phyloP scores from a whole-genome alignment of 2,329 filamentous ascomycete species.

The Ophiostoma novo-ulmi region DNA sequence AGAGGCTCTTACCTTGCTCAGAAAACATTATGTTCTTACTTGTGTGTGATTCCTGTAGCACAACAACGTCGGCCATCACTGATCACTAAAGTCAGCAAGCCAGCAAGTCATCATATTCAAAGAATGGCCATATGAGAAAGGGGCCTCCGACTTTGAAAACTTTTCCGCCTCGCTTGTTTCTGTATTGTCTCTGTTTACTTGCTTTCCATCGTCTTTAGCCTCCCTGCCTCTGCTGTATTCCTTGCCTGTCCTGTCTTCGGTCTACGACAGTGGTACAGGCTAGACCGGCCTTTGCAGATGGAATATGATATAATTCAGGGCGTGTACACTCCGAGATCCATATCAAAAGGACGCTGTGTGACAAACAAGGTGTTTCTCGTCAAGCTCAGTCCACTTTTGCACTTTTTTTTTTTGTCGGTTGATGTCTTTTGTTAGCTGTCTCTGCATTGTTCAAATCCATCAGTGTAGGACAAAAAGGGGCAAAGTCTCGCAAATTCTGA shows the following conservation, averaged over 20 bases:
- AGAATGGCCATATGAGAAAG: neutral
- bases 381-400: slow-evolving; percentile 1
- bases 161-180: neutral
- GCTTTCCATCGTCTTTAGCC: too few relatives aligned
- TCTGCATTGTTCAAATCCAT: neutral
- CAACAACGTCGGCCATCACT: neutral
- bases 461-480: slow-evolving; percentile 13
- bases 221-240: neutral
- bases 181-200: too few relatives aligned
- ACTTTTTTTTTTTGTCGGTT: neutral
- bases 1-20: too few relatives aligned
- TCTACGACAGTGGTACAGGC: neutral
- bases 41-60: neutral
- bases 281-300: neutral
- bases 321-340: neutral
- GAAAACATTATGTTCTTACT: neutral
- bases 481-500: slow-evolving; percentile 12
- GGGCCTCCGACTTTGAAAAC: neutral
- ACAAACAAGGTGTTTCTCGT: neutral
- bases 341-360: neutral
- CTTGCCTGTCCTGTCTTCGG: too few relatives aligned
- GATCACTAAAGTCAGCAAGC: neutral
- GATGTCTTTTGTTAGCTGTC: neutral
- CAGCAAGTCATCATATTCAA: neutral
- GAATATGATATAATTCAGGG: neutral